Evolutionary conservation across 2,329 filamentous ascomycete genomes (phyloP), one percentile per base, ranked within the genome.

Genomic region (Zymoseptoria brevis): DNA sequence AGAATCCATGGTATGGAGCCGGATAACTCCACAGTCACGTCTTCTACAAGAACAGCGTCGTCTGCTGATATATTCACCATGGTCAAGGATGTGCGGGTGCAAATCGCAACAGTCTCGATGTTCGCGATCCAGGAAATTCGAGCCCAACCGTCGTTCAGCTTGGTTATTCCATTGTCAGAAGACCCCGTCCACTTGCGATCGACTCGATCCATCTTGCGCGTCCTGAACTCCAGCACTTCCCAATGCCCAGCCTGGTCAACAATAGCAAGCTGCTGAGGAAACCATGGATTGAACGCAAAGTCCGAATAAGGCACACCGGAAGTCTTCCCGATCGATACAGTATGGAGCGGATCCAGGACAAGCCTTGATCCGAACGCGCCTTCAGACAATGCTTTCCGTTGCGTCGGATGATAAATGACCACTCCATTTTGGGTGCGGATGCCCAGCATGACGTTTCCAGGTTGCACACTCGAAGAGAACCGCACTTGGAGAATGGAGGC

Each of bases 201-300:
- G 30, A 58, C 29, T 56, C 54, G 50, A 8, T 59, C 56, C 50
- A 57, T 57, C 57, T 63, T 69, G 3, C 60, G 58, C 11, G 60
- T 53, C n/a, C 52, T 64, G 22, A 87, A 74, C 61, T 87, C 79
- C 84, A 86, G 90, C 3, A 90, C 72, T 50, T 77, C 84, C 88
- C 88, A 92, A 59, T 76, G 77, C 1, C 87, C 87, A 35, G 75
- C 75, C 55, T 83, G 77, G 66, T 91, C 86, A 19, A 91, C 76
- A 24, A 90, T 76, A 16, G 80, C 85, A 56, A 91, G 74, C 66
- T 88, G 85, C 1, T 83, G 80, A 16, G 77, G 74, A 59, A 78
- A 82, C 70, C 75, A 82, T 0, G 86, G 82, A 62, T 86, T 87
- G 69, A 91, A 88, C 0, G 81, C 73, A 2, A 88, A 76, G 71